Conservation (phyloP, 306 rosid species). For the Inga oerstediana region DNA sequence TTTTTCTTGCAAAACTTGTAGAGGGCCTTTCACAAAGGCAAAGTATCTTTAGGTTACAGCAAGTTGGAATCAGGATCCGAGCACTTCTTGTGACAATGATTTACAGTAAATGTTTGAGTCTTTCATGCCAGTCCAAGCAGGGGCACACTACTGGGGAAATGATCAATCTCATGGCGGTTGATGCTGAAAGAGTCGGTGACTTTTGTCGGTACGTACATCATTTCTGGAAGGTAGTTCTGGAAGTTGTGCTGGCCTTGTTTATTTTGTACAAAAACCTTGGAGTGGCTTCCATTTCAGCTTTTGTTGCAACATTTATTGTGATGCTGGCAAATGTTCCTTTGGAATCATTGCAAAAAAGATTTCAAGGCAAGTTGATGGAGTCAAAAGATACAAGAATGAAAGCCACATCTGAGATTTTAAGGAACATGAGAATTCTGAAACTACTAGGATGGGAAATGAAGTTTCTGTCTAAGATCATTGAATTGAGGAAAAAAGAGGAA, state of each 20-base stretch:
- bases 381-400: conserved; percentile 64
- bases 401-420: conserved; percentile 57
- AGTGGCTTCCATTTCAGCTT: conserved; percentile 49
- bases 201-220: conserved; percentile 48
- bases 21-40: conserved; percentile 50
- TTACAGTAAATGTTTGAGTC: conserved; percentile 44
- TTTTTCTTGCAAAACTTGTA: conserved; percentile 47
- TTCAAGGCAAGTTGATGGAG: conserved; percentile 56
- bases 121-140: conserved; percentile 50
- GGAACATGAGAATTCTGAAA: conserved; percentile 67
- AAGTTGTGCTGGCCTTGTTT: conserved; percentile 44
- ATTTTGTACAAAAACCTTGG: conserved; percentile 58
- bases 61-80: conserved; percentile 45
- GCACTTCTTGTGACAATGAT: conserved; percentile 40
- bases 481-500: conserved; percentile 47
- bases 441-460: conserved; percentile 74
- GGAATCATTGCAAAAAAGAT: conserved; percentile 46
- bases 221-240: conserved; percentile 44
- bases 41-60: conserved; percentile 47
- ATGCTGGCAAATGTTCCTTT: conserved; percentile 58
- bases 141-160: conserved; percentile 55
- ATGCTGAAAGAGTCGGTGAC: conserved; percentile 51
- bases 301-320: conserved; percentile 45
- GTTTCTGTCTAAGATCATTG: conserved; percentile 48
- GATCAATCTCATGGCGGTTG: conserved; percentile 56